phyloP scores from a whole-genome alignment of 345 rosid species.

The Acer yangbiense region DNA sequence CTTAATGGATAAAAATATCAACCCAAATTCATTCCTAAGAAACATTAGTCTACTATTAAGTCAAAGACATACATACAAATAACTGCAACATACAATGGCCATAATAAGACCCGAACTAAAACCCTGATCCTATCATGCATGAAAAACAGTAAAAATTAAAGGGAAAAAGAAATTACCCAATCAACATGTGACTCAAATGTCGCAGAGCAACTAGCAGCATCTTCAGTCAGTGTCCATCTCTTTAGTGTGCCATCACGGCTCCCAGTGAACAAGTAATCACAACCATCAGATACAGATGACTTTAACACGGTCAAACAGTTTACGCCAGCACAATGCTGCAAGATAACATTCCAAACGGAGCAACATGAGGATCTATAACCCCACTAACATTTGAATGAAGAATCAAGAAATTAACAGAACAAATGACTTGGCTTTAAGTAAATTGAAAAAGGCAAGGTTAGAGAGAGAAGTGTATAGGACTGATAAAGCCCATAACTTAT shows the following conservation, averaged over 20 bases:
- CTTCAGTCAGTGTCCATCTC: constrained; percentile 84
- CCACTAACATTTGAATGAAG: neutral
- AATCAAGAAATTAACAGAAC: neutral
- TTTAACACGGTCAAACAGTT: constrained; percentile 81
- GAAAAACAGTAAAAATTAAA: constrained; percentile 15
- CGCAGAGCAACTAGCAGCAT: constrained; percentile 76
- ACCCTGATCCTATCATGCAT: neutral
- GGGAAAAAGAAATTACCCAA: constrained; percentile 62
- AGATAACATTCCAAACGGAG: constrained; percentile 25
- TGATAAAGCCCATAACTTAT: neutral
- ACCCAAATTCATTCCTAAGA: neutral
- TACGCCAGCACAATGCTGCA: constrained; percentile 98
- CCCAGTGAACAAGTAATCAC: constrained; percentile 80
- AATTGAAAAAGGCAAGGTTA: neutral
- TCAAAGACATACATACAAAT: neutral
- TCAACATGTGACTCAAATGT: constrained; percentile 99
- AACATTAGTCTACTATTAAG: neutral
- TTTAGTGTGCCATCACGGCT: constrained; percentile 99
- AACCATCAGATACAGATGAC: constrained; percentile 54
- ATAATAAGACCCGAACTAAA: neutral
- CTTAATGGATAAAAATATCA: neutral
- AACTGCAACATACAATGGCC: neutral
- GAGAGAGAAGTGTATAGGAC: neutral
- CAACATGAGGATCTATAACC: constrained; percentile 19
- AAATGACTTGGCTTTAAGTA: neutral